Percentiles rank a stretch among this genome's conserved stretches.
Evolutionary conservation across 2,329 filamentous ascomycete genomes (phyloP).

Genomic region (Exophiala bonariae): DNA sequence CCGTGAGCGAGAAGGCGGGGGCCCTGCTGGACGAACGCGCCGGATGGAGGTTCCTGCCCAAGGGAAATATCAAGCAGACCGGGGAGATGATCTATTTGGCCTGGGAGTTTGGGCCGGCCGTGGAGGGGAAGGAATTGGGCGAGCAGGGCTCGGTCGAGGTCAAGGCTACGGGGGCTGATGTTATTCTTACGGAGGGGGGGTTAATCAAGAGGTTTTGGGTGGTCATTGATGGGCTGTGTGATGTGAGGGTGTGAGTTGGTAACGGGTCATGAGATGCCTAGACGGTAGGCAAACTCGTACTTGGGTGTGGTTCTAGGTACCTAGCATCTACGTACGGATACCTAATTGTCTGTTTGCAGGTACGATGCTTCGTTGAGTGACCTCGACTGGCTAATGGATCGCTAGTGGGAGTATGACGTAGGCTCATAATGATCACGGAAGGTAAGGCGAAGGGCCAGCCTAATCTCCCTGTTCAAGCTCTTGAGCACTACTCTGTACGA

Average conservation of each 20-base stretch:
- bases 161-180: constrained; percentile 10
- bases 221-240: constrained; percentile 9
- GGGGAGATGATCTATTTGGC: constrained; percentile 8
- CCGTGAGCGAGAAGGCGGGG: not conserved
- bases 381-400: too few relatives aligned
- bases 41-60: constrained; percentile 10
- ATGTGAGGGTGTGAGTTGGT: constrained; percentile 6
- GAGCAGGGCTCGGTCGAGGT: constrained; percentile 5
- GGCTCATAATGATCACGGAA: too few relatives aligned
- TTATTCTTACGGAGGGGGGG: constrained; percentile 6
- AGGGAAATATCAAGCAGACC: constrained; percentile 6
- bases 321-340: too few relatives aligned
- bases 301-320: too few relatives aligned
- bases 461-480: too few relatives aligned
- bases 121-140: not conserved
- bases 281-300: too few relatives aligned
- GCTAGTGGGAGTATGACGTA: too few relatives aligned
- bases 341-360: too few relatives aligned
- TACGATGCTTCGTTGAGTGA: too few relatives aligned
- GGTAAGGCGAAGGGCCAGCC: too few relatives aligned
- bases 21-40: constrained; percentile 3
- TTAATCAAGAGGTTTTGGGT: constrained; percentile 13
- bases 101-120: constrained; percentile 11
- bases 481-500: too few relatives aligned
- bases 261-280: too few relatives aligned